Evolutionary conservation across 352 stramenopile species (phyloP), one percentile per base, ranked within the genome.

Genomic region (Stephanocyclus meneghinianus): DNA sequence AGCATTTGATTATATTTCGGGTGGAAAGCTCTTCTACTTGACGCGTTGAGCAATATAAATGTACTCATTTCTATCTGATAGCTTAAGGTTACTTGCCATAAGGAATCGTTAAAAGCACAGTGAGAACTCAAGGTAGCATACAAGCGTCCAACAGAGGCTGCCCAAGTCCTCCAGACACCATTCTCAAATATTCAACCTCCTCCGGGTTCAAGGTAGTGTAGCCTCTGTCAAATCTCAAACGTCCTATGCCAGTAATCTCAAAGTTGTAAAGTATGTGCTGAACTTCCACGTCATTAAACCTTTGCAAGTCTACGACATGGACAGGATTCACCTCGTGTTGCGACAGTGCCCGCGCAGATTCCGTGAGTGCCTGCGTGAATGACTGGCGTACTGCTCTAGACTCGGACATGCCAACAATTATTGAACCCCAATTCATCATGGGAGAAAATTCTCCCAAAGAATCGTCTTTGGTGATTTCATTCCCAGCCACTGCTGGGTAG

Each of bases 211-310:
- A 83, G 1, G 89, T 71, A 35, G 84, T 90, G 32, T 89, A 83
- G 29, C 88, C 88, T 62, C 86, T 75, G 80, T 93, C 88, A 29
- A 89, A 81, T 42, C 88, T 74, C 50, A 93, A 78, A 30, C 83
- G 76, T 29, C 88, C 86, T 60, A 93, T 62, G 15, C 88, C 88
- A 47, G 69, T 91, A 13, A 84, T 71, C 50, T 93, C 88, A 71
- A 85, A 91, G 55, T 91, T 91, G 30, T 89, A 81, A 10, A 93
- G 29, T 30, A 91, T 84, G 53, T 93, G 88, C 29, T 93, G 82
- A 10, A 86, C 84, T 67, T 93, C 88, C 11, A 91, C 37, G 42
- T 50, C 61, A 29, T 70, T 91, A 60, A 86, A 91, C 40, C 82
- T 70, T 44, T 72, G 76, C 45, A 93, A 76, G 30, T 91, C 80